phyloP scores from a whole-genome alignment of 2,329 filamentous ascomycete species.

The Aspergillus sp. region DNA sequence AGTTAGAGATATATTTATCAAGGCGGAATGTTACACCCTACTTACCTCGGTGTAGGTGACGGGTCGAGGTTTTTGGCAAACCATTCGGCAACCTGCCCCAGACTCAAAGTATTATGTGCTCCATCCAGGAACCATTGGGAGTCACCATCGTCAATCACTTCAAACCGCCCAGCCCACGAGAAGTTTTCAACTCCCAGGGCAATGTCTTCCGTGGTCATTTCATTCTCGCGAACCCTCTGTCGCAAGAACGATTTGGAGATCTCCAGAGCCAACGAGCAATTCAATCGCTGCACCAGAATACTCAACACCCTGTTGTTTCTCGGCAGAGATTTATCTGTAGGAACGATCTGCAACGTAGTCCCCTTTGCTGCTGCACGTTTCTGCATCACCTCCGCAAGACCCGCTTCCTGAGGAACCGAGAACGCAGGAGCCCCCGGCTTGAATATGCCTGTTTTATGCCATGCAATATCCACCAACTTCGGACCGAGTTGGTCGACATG shows the following conservation, averaged over 20 bases:
- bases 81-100: constrained; percentile 39
- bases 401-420: constrained; percentile 53
- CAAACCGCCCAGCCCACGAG: constrained; percentile 35
- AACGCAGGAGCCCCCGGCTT: constrained; percentile 61
- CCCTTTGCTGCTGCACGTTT: constrained; percentile 54
- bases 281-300: constrained; percentile 30
- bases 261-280: constrained; percentile 32
- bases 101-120: constrained; percentile 45
- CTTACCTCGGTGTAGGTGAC: constrained; percentile 7
- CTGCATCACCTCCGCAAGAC: constrained; percentile 47
- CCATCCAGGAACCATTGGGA: constrained; percentile 42
- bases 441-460: constrained; percentile 73
- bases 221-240: constrained; percentile 15
- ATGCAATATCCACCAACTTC: constrained; percentile 65
- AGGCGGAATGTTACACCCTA: background rate
- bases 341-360: constrained; percentile 48
- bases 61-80: constrained; percentile 25
- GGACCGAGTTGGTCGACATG: constrained; percentile 63
- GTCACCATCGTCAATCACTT: constrained; percentile 23
- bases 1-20: background rate
- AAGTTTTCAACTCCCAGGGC: constrained; percentile 24
- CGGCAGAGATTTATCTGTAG: constrained; percentile 14
- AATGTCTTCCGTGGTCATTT: constrained; percentile 23
- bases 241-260: constrained; percentile 24
- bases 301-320: constrained; percentile 16